Conservation (phyloP, 768 basidiomycete species). For the Boletus fagicola region DNA sequence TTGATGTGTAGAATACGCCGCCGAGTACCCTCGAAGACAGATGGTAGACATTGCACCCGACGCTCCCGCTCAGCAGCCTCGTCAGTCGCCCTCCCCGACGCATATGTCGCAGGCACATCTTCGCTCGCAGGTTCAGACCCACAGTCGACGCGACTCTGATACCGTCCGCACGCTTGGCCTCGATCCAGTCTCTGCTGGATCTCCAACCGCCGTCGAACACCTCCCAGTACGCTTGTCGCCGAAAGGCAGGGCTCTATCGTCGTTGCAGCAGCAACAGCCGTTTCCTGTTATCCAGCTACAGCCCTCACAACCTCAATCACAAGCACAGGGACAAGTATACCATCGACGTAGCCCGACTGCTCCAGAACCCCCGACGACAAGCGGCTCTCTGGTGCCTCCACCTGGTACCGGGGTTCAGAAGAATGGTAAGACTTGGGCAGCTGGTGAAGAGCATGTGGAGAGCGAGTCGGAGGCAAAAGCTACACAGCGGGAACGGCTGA, state of each 20-base stretch:
- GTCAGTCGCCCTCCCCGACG: constrained; percentile 56
- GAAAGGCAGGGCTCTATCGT: constrained; percentile 24
- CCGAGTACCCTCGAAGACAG: constrained; percentile 25
- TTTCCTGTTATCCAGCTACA: constrained; percentile 27
- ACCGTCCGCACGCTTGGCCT: constrained; percentile 56
- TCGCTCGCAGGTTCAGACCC: constrained; percentile 38
- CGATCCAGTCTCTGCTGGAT: constrained; percentile 39
- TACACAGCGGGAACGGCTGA: constrained; percentile 24
- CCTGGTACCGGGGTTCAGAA: constrained; percentile 21
- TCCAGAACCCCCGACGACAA: constrained; percentile 54
- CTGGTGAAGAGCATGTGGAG: constrained; percentile 43
- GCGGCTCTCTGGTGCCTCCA: constrained; percentile 25
- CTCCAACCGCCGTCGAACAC: constrained; percentile 55
- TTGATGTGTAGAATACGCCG: constrained; percentile 24
- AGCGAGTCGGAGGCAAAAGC: constrained; percentile 34
- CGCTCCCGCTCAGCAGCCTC: constrained; percentile 31
- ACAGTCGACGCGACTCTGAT: constrained; percentile 74
- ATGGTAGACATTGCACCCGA: constrained; percentile 11
- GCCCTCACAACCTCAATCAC: constrained; percentile 21
- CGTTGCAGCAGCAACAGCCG: constrained; percentile 28
- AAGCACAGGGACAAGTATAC: constrained; percentile 35
- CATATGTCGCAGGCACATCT: constrained; percentile 34
- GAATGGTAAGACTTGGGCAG: constrained; percentile 45
- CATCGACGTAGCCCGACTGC: constrained; percentile 71
- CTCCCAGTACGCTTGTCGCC: constrained; percentile 32